phyloP scores from a whole-genome alignment of 192 early-diverging fungal genomes.

The Rhizophlyctis rosea region DNA sequence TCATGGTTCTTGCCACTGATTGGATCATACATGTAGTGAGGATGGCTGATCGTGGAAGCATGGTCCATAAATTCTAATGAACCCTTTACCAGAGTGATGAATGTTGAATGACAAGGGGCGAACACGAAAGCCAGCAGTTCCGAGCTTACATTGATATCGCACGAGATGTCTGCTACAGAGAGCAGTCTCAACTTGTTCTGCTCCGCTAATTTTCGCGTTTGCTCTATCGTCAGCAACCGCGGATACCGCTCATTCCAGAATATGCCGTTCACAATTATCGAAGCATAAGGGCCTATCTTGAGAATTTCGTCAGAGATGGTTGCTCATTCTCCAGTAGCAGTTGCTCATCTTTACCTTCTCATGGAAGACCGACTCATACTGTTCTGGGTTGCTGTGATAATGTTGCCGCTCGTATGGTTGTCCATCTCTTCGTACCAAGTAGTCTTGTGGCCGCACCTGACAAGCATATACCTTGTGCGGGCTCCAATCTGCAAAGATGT shows the following conservation, averaged over 20 bases:
- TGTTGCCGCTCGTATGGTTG: conserved; percentile 54
- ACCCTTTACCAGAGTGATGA: conserved; percentile 49
- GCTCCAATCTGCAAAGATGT: conserved; percentile 52
- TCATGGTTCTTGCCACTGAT: conserved; percentile 64
- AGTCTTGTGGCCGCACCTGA: conserved; percentile 77
- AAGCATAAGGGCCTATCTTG: conserved; percentile 88
- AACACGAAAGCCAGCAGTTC: not conserved
- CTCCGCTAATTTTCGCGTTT: conserved; percentile 68
- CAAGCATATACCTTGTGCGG: conserved; percentile 76
- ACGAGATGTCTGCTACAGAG: conserved; percentile 86
- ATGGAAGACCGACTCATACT: conserved; percentile 77
- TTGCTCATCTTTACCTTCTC: conserved; percentile 62
- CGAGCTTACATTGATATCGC: conserved; percentile 75
- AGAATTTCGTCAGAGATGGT: too few relatives aligned
- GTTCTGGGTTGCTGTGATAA: conserved; percentile 75
- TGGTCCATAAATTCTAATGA: conserved; percentile 93
- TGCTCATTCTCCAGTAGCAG: too few relatives aligned
- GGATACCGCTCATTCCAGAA: conserved; percentile 91
- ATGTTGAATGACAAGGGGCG: not conserved
- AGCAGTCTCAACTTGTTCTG: conserved; percentile 71
- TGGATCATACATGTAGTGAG: conserved; percentile 92
- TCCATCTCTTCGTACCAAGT: conserved; percentile 73
- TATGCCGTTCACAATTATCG: conserved; percentile 86
- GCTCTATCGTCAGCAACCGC: conserved; percentile 81
- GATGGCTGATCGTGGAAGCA: conserved; percentile 82